These are phyloP conservation scores for Zopfochytrium polystomum DNA, from an alignment of 371 early-diverging fungal species.

Conservation along the genomic window DNA sequence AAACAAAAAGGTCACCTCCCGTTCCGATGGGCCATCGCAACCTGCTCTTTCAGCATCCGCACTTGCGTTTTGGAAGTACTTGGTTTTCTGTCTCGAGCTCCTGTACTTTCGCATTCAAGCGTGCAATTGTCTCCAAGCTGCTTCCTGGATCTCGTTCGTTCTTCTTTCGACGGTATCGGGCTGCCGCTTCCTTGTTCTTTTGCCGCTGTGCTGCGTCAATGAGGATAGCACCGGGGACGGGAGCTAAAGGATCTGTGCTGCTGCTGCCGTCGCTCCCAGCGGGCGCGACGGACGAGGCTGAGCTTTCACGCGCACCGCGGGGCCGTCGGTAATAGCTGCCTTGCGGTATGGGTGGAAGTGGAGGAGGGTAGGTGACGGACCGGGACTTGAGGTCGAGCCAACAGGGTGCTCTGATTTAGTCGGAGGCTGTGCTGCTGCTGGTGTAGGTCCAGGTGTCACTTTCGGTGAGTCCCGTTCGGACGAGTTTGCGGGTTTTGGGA, in stretches of 20 bases:
- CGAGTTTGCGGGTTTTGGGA: background rate
- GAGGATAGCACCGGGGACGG: too few species aligned
- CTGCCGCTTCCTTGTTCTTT: conserved; percentile 9
- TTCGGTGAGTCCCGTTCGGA: background rate
- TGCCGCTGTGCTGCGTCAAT: conserved; percentile 1
- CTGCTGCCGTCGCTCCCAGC: too few species aligned
- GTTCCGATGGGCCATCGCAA: too few species aligned
- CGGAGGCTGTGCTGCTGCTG: background rate
- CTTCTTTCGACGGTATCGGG: conserved; percentile 14
- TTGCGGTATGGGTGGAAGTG: background rate
- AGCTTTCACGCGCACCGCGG: too few species aligned
- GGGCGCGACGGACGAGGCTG: too few species aligned
- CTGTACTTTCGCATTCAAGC: conserved; percentile 3
- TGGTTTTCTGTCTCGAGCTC: conserved; percentile 15
- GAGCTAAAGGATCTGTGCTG: too few species aligned
- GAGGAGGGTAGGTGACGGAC: background rate
- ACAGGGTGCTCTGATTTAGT: background rate
- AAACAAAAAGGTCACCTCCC: too few species aligned
- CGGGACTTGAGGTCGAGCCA: background rate
- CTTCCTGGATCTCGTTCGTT: conserved; percentile 3
- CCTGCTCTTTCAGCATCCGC: conserved; percentile 8
- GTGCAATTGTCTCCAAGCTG: conserved; percentile 8
- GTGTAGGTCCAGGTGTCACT: background rate
- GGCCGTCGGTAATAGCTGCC: background rate
- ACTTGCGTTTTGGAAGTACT: conserved; percentile 5